Evolutionary conservation across 2,329 filamentous ascomycete genomes (phyloP).

Genomic region (Microdochium paspali): DNA sequence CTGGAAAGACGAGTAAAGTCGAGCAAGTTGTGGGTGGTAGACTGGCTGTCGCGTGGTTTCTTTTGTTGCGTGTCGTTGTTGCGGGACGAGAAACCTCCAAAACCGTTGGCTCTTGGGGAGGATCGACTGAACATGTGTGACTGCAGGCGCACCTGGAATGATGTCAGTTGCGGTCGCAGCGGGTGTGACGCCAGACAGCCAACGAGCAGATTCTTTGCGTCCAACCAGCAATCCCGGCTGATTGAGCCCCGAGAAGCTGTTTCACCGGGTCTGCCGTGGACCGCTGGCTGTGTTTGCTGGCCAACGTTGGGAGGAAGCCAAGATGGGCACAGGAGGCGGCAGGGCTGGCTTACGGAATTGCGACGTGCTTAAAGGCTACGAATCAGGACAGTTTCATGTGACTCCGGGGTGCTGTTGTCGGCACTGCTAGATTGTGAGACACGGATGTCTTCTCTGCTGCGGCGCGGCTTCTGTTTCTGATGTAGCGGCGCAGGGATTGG

Average conservation of each 20-base stretch:
- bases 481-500: neutral
- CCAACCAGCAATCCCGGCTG: too few species aligned
- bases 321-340: neutral
- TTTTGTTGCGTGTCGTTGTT: constrained; percentile 21
- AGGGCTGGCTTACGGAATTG: neutral
- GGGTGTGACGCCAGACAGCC: constrained; percentile 3
- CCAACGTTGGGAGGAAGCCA: neutral
- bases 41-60: constrained; percentile 23
- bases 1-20: constrained; percentile 27
- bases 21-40: constrained; percentile 3
- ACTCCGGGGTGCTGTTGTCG: neutral
- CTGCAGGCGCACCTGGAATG: constrained; percentile 7
- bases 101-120: constrained; percentile 25
- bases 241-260: too few species aligned
- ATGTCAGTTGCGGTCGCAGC: constrained; percentile 3
- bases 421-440: neutral
- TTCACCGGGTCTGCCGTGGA: neutral
- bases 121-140: constrained; percentile 36
- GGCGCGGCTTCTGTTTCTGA: neutral
- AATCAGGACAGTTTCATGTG: neutral
- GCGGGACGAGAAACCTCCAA: constrained; percentile 6
- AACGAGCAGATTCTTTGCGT: neutral
- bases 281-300: neutral
- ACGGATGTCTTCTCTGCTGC: neutral
- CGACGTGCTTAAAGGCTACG: neutral